These are phyloP conservation scores for Talaromyces pinophilus DNA, from an alignment of 2,329 filamentous ascomycete genomes.

Conservation along the genomic window DNA sequence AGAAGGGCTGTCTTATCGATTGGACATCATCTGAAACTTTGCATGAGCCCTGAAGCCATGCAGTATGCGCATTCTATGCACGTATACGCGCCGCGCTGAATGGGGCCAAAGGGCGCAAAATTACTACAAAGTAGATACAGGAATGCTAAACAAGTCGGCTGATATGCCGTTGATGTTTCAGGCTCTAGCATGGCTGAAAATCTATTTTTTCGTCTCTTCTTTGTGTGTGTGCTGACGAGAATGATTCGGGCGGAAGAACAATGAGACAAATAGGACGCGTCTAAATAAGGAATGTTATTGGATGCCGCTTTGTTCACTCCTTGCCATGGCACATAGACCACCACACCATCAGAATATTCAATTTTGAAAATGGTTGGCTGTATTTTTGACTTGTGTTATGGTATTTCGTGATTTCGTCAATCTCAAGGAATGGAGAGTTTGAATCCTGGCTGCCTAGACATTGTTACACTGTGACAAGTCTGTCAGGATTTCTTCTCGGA, in stretches of 20 bases:
- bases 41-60: constrained; percentile 3
- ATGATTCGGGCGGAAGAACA: neutral
- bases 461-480: constrained; percentile 6
- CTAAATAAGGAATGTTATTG: constrained; percentile 12
- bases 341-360: neutral
- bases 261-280: constrained; percentile 12
- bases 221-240: neutral
- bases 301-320: constrained; percentile 9
- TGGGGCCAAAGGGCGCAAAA: neutral
- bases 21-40: neutral
- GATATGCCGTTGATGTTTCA: constrained; percentile 5
- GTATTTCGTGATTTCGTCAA: neutral
- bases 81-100: constrained; percentile 15
- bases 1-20: constrained; percentile 1
- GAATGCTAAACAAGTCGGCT: constrained; percentile 3
- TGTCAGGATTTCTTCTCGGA: neutral
- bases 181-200: neutral
- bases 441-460: constrained; percentile 8
- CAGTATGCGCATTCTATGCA: neutral
- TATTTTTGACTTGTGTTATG: neutral
- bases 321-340: constrained; percentile 2
- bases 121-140: neutral
- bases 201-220: neutral
- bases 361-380: neutral
- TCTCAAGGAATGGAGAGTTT: neutral